Conservation (phyloP, 2,329 filamentous ascomycete species). For the Ophiocordyceps camponoti-floridani region DNA sequence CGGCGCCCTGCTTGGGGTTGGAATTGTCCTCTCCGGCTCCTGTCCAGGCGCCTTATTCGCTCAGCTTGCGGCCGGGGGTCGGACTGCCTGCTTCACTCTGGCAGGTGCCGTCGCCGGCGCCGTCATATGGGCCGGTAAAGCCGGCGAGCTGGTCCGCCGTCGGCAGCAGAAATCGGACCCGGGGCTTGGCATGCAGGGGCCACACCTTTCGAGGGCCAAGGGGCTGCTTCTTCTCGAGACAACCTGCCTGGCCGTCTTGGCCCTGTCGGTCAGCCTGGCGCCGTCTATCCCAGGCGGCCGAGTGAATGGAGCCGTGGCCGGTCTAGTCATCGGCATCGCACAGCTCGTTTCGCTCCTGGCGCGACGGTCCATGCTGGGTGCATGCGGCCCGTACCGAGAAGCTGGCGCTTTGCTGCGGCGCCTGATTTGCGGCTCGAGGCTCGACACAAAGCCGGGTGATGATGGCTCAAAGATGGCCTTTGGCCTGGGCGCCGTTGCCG, state of each 20-base stretch:
- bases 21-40: conserved; percentile 47
- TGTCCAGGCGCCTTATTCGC: conserved; percentile 48
- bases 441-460: conserved; percentile 7
- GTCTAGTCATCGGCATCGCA: conserved; percentile 37
- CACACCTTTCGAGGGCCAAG: conserved; percentile 19
- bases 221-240: conserved; percentile 24
- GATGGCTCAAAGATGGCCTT: conserved; percentile 30
- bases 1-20: conserved; percentile 41
- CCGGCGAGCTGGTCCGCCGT: conserved; percentile 15
- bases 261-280: conserved; percentile 6
- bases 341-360: conserved; percentile 38
- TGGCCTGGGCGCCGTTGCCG: conserved; percentile 28
- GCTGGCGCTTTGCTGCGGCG: conserved; percentile 35
- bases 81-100: conserved; percentile 31
- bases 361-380: conserved; percentile 36
- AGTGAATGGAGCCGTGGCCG: conserved; percentile 31
- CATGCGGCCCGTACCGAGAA: conserved; percentile 45
- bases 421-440: conserved; percentile 12
- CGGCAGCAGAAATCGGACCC: conserved; percentile 9
- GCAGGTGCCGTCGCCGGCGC: conserved; percentile 38
- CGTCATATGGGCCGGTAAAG: conserved; percentile 27
- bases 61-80: conserved; percentile 36
- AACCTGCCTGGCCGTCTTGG: conserved; percentile 21
- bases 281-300: conserved; percentile 12
- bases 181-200: conserved; percentile 18